Conservation (phyloP, 1,284 basidiomycete species). For the Sanghuangporus sanghuang region DNA sequence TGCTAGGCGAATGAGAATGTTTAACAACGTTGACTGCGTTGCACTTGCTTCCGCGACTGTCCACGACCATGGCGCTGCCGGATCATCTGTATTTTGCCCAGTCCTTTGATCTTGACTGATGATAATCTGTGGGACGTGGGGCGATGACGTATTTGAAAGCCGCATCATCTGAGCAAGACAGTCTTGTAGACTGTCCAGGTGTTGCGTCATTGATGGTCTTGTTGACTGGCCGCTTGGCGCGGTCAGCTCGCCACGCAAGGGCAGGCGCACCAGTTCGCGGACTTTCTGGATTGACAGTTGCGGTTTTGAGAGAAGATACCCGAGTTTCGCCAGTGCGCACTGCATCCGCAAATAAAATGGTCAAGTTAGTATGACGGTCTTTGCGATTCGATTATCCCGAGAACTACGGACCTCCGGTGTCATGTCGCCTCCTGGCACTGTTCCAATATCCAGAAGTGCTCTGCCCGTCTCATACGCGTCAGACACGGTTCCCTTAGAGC, state of each 20-base stretch:
- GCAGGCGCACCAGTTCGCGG: constrained; percentile 69
- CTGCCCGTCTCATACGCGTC: constrained; percentile 80
- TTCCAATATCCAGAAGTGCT: constrained; percentile 65
- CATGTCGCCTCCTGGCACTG: constrained; percentile 85
- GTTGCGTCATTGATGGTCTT: constrained; percentile 39
- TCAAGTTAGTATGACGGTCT: constrained; percentile 6
- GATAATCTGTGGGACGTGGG: constrained; percentile 36
- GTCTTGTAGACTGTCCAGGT: constrained; percentile 55
- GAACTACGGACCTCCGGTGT: constrained; percentile 72
- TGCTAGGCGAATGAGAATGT: constrained; percentile 74
- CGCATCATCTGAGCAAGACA: constrained; percentile 64
- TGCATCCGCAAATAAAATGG: constrained; percentile 27
- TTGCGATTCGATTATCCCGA: background rate
- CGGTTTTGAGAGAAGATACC: constrained; percentile 83
- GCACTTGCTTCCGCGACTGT: constrained; percentile 67
- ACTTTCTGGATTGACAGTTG: constrained; percentile 68
- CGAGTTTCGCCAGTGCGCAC: constrained; percentile 86
- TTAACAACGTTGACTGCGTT: constrained; percentile 65
- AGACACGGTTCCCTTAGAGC: constrained; percentile 77
- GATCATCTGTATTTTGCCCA: constrained; percentile 38
- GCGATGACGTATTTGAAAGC: constrained; percentile 38
- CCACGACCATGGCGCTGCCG: constrained; percentile 68
- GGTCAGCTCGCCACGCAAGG: constrained; percentile 86
- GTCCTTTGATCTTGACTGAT: constrained; percentile 31
- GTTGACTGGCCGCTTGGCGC: constrained; percentile 34